Evolutionary conservation across 148 eudicot genomes (phyloP), one percentile per base, ranked within the genome.

Genomic region (Arctostaphylos glauca): DNA sequence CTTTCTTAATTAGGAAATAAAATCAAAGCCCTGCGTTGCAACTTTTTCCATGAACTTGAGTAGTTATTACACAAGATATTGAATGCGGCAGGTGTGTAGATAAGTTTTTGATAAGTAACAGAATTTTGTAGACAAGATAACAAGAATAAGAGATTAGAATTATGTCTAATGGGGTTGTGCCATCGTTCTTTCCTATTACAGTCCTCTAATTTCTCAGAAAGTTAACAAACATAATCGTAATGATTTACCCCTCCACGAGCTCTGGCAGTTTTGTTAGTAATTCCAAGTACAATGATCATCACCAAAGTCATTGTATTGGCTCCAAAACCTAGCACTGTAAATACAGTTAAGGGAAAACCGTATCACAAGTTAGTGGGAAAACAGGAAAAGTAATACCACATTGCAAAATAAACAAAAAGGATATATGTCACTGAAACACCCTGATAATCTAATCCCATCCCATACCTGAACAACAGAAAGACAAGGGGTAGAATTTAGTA

Each of bases 371-470:
- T 54, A 70, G 10, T 55, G 21, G 47, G 41, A 81, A 46, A 18
- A 82, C 48, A 16, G 47, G 41, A 81, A 46, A 18, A 82, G 70
- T 46, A 78, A 25, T 67, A 74, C 6, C 25, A 52, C 6, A 62
- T 23, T 3, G 9, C 55, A 16, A 21, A 58, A 3, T 13, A 3
- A 54, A 81, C 5, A 60, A 31, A 83, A 91, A 94, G 95, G 98
- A 94, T 94, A 94, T 94, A 94, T 48, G 83, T 92, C 81, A 79
- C 84, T 77, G 59, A 94, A 91, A 83, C 98, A 94, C 82, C 83
- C 86, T 72, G 98, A 92, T 52, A 92, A 85, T 82, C 91, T 90
- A 76, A 83, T 78, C 53, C 77, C 88, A 81, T 89, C 86, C 98
- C 94, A 94, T 21, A 92, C 91, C 98, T 94, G 93, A 72, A 84